Percentiles rank a stretch among this genome's conserved stretches.
These are phyloP conservation scores for Plasmodium gonderi DNA, from an alignment of 169 alveolate genomes.

Conservation along the genomic window DNA sequence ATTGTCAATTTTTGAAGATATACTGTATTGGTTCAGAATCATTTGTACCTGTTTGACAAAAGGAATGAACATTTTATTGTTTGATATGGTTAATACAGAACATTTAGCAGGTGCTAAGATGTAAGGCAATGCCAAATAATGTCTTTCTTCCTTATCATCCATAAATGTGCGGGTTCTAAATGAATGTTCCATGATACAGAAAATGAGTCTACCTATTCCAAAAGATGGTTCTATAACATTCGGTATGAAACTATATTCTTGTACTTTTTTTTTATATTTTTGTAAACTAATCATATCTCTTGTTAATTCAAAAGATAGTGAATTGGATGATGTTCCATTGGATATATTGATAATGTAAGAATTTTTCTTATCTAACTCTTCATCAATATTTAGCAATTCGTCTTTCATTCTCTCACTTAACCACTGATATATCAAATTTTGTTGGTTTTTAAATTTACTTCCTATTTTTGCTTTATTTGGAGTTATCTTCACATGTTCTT, in stretches of 20 bases:
- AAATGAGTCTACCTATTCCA: constrained; percentile 97
- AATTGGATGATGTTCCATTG: neutral
- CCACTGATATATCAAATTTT: constrained; percentile 77
- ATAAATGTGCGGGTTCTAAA: constrained; percentile 91
- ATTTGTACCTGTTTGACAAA: constrained; percentile 80
- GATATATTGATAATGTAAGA: constrained; percentile 11
- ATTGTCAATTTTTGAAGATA: constrained; percentile 93
- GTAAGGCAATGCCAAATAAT: constrained; percentile 95
- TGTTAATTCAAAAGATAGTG: constrained; percentile 30
- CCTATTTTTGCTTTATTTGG: constrained; percentile 92
- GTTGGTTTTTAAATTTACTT: constrained; percentile 89
- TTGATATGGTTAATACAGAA: constrained; percentile 94
- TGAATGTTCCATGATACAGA: constrained; percentile 96
- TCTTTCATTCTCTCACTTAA: constrained; percentile 69
- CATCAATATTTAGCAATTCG: constrained; percentile 78
- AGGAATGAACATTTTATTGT: constrained; percentile 87
- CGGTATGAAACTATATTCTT: constrained; percentile 95
- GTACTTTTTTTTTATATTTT: constrained; percentile 88
- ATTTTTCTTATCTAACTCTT: constrained; percentile 76
- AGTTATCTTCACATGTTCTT: constrained; percentile 83
- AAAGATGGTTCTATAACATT: constrained; percentile 98
- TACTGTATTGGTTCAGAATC: constrained; percentile 78
- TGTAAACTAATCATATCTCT: constrained; percentile 90
- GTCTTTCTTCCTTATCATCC: constrained; percentile 87
- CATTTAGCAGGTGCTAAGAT: constrained; percentile 96